Evolutionary conservation across 306 rosid species (phyloP), one percentile per base, ranked within the genome.

Genomic region (Glycine latifolia): DNA sequence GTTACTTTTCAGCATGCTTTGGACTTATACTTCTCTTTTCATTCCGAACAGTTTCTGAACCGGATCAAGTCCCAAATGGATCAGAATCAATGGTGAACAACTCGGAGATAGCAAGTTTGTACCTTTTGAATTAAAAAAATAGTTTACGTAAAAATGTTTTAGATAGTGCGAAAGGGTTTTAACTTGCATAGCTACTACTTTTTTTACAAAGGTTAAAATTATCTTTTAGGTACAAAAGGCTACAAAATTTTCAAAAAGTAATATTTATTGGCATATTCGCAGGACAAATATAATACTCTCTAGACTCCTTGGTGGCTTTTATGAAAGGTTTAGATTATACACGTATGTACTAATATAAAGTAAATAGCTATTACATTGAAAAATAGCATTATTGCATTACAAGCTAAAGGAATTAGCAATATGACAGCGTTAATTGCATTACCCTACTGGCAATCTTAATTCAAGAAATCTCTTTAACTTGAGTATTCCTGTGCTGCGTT

Each of bases 1-100:
- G 37, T 5, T 39, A 10, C 53, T 81, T 63, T 14, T 73, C 12
- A 50, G 43, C 56, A 0, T 71, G 48, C 13, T 61, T 80, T 10
- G 72, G 15, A 60, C 7, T 4, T 46, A 48, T 47, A 5, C 65
- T 47, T 71, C 7, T 49, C 20, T 3, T 37, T 26, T 41, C 67
- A 67, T 17, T 54, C 46, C 15, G 7, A 35, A 35, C 47, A 31
- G 44, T 33, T 43, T 20, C 47, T 43, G 47, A 43, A 7, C 1
- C 52, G 4, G 50, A 3, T 39, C 48, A 15, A 37, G 50, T 67
- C 52, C 43, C 33, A 4, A 16, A 8, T 39, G 10, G 71, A 54
- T 65, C 73, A 39, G 44, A 33, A 73, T 77, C 47, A 60, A 59
- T 48, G 44, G 44, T 39, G 59, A 65, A 17, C 14, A 75, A 80